A percentile compares a stretch with the other conserved stretches of the same genome.
Evolutionary conservation across 768 basidiomycete species (phyloP).

Genomic region (Tulasnella sp.): DNA sequence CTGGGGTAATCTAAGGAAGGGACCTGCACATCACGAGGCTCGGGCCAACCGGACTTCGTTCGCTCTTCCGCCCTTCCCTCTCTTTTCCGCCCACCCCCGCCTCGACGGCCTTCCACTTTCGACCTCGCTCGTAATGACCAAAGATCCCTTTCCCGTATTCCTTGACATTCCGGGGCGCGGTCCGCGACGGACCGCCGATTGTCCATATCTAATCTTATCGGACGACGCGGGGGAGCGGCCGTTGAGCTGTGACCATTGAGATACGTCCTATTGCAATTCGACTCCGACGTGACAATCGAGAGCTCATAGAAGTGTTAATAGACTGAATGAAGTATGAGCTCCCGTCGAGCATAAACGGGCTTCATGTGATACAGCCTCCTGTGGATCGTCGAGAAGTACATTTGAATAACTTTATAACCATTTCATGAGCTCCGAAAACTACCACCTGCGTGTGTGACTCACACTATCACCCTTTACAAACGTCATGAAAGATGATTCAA

Average conservation of each 20-base stretch:
- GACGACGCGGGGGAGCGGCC: neutral
- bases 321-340: no score
- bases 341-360: no score
- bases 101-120: neutral
- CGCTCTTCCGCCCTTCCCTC: neutral
- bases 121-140: neutral
- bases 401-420: no score
- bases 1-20: neutral
- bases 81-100: neutral
- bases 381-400: no score
- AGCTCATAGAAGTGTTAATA: no score
- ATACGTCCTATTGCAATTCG: neutral
- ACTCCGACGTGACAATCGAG: no score
- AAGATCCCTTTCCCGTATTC: neutral
- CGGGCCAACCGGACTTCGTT: neutral
- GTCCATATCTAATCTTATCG: neutral
- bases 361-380: no score
- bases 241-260: neutral
- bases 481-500: no score
- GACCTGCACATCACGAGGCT: neutral
- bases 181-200: neutral
- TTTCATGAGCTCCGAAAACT: no score
- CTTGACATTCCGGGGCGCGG: neutral
- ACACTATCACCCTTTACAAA: neutral
- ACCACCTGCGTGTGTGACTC: no score